Conservation (phyloP, 1,284 basidiomycete species). For the Anthracocystis setariae region DNA sequence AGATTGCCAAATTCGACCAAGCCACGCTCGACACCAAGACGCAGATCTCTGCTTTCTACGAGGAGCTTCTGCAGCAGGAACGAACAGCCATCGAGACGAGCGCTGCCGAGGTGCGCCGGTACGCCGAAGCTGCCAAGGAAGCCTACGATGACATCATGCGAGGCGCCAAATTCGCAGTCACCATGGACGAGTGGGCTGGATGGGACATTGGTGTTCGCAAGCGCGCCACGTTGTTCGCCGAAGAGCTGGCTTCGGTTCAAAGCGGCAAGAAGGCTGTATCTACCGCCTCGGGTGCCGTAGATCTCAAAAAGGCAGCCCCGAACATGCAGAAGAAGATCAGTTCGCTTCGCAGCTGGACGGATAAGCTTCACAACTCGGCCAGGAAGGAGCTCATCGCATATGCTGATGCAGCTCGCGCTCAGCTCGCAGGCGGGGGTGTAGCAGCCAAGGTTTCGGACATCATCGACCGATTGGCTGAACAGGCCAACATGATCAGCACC, state of each 20-base stretch:
- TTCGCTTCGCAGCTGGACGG: constrained; percentile 23
- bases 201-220: constrained; percentile 60
- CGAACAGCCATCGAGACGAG: constrained; percentile 47
- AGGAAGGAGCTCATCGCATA: constrained; percentile 47
- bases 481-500: constrained; percentile 43
- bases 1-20: constrained; percentile 45
- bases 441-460: constrained; percentile 40
- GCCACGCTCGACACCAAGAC: constrained; percentile 38
- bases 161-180: constrained; percentile 56
- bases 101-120: constrained; percentile 53
- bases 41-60: constrained; percentile 44
- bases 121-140: constrained; percentile 41
- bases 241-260: constrained; percentile 49
- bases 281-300: constrained; percentile 26
- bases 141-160: constrained; percentile 57
- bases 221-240: constrained; percentile 39
- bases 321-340: constrained; percentile 46
- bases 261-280: constrained; percentile 34
- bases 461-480: constrained; percentile 44
- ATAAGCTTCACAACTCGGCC: constrained; percentile 50
- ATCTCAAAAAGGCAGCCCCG: constrained; percentile 41
- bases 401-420: constrained; percentile 29
- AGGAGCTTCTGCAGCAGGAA: constrained; percentile 46
- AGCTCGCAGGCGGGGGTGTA: constrained; percentile 50
- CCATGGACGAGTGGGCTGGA: constrained; percentile 59